Evolutionary conservation across 495 filamentous ascomycete genomes (phyloP).

Genomic region (Paragyromitra xinjiangensis): DNA sequence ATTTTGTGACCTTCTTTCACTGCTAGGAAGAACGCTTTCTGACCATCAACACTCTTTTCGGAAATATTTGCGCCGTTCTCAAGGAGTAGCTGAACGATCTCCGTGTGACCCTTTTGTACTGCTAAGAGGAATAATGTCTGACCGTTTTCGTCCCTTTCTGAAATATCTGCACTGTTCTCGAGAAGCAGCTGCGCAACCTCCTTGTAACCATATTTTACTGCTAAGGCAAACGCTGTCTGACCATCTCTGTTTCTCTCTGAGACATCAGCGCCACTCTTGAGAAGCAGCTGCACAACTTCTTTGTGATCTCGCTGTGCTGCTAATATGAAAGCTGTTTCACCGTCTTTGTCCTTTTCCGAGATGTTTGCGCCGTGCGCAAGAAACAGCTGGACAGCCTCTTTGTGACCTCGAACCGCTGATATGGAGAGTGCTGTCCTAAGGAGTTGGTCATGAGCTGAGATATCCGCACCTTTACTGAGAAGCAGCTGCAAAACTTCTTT

Average conservation of each 20-base stretch:
- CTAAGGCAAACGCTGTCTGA: neutral
- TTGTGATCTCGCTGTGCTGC: neutral
- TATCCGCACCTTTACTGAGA: neutral
- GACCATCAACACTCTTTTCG: conserved; percentile 1
- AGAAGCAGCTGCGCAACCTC: neutral
- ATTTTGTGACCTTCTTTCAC: neutral
- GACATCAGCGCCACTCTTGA: neutral
- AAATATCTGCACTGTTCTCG: conserved; percentile 13
- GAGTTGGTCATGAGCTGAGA: neutral
- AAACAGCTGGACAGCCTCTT: neutral
- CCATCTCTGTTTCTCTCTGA: neutral
- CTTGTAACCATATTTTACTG: neutral
- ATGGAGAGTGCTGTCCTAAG: neutral
- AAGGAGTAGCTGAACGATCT: neutral
- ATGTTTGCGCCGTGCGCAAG: neutral
- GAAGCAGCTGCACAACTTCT: neutral
- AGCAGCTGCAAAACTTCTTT: neutral
- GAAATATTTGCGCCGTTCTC: neutral
- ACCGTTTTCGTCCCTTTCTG: neutral
- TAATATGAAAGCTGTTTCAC: neutral
- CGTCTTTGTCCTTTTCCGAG: neutral
- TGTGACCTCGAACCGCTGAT: neutral
- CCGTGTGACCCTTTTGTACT: neutral
- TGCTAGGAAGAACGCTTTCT: neutral
- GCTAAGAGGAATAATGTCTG: neutral